Evolutionary conservation across 2,329 filamentous ascomycete species (phyloP).

Genomic region (Anthostomella pinea): DNA sequence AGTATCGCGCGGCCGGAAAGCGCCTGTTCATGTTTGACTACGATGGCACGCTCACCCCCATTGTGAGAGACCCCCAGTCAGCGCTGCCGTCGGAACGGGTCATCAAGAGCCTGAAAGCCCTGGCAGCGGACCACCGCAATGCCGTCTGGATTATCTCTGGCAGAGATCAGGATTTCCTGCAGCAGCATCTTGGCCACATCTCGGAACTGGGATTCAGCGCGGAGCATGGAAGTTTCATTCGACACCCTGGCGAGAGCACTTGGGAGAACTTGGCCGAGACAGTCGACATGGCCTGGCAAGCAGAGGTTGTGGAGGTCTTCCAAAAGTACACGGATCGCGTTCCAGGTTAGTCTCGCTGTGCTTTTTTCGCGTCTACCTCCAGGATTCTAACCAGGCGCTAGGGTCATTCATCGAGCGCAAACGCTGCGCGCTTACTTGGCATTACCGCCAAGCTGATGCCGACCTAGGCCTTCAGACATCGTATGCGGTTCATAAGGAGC

Average conservation of each 20-base stretch:
- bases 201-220: conserved; percentile 86
- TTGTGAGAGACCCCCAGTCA: conserved; percentile 85
- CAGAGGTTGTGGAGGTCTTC: conserved; percentile 79
- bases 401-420: conserved; percentile 93
- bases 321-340: conserved; percentile 85
- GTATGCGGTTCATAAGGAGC: conserved; percentile 74
- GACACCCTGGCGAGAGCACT: conserved; percentile 68
- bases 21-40: conserved; percentile 99
- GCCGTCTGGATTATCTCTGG: conserved; percentile 98
- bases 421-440: conserved; percentile 92
- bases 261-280: conserved; percentile 90
- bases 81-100: conserved; percentile 85
- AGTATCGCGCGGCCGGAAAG: conserved; percentile 72
- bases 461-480: conserved; percentile 80
- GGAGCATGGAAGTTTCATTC: conserved; percentile 95
- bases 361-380: no score
- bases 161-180: conserved; percentile 86
- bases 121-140: conserved; percentile 79
- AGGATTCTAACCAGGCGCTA: no score
- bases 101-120: conserved; percentile 71
- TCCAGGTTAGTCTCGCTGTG: conserved; percentile 66
- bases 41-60: conserved; percentile 92
- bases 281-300: conserved; percentile 90
- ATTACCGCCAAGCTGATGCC: conserved; percentile 88
- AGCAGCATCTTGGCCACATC: conserved; percentile 91